phyloP scores from a whole-genome alignment of 441 rosid species.

The Aleurites moluccanus region DNA sequence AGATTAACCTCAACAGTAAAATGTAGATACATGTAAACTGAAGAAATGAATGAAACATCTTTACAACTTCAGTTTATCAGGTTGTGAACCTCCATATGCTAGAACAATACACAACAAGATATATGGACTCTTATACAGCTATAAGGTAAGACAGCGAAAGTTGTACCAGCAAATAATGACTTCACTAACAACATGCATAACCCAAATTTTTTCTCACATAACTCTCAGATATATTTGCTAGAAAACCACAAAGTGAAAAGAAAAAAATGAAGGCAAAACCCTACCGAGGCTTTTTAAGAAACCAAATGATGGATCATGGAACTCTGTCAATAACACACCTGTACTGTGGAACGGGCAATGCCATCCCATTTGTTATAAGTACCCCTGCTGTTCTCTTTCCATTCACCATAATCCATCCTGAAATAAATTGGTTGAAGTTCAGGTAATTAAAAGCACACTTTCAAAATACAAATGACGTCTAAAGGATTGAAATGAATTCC shows the following conservation, averaged over 20 bases:
- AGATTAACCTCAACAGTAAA: too few relatives aligned
- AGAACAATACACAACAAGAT: background rate
- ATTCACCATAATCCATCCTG: constrained; percentile 97
- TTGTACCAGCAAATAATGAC: background rate
- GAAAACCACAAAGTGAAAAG: background rate
- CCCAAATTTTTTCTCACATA: background rate
- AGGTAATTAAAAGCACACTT: constrained; percentile 13
- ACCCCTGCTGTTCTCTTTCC: constrained; percentile 91
- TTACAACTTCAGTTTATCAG: background rate
- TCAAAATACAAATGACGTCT: constrained; percentile 1
- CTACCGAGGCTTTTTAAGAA: background rate
- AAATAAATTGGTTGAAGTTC: constrained; percentile 24
- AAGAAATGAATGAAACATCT: background rate
- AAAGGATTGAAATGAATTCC: constrained; percentile 23
- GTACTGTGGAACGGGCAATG: constrained; percentile 75
- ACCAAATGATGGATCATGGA: background rate
- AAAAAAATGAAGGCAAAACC: background rate
- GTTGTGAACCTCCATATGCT: too few relatives aligned
- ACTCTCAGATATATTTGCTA: background rate
- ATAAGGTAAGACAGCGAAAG: background rate
- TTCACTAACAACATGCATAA: background rate
- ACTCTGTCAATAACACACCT: constrained; percentile 45
- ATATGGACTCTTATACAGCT: background rate
- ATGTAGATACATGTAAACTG: background rate
- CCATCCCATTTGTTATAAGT: constrained; percentile 97